phyloP scores from a whole-genome alignment of 495 filamentous ascomycete genomes.

The Trichocladium antarcticum region DNA sequence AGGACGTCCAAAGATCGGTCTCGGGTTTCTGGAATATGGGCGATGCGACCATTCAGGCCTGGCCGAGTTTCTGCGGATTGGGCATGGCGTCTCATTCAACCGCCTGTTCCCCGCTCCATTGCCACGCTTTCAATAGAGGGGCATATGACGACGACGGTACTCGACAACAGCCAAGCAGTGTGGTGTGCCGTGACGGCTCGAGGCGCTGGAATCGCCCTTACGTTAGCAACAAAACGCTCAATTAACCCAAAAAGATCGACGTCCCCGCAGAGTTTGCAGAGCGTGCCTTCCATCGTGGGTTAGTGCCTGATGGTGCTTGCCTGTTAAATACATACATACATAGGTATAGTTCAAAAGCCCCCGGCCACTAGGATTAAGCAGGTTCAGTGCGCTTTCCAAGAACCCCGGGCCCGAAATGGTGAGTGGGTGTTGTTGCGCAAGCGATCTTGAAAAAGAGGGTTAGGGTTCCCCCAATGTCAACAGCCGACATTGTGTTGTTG shows the following conservation, averaged over 20 bases:
- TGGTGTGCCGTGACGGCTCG: constrained; percentile 4
- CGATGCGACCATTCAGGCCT: constrained; percentile 10
- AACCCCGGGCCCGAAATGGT: too few species aligned
- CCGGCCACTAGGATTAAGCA: too few species aligned
- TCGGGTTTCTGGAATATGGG: constrained; percentile 13
- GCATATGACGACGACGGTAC: constrained; percentile 10
- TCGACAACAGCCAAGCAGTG: constrained; percentile 7
- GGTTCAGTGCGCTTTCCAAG: too few species aligned
- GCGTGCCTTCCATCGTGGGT: neutral
- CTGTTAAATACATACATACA: too few species aligned
- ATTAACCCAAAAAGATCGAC: neutral
- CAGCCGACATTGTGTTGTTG: too few species aligned
- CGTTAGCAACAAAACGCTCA: neutral
- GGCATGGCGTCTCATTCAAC: constrained; percentile 6
- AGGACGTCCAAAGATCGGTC: constrained; percentile 12
- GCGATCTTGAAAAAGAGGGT: neutral
- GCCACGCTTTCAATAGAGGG: constrained; percentile 17
- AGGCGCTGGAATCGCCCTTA: too few species aligned
- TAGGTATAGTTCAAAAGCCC: too few species aligned
- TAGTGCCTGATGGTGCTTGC: too few species aligned
- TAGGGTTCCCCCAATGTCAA: neutral
- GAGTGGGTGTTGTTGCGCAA: too few species aligned
- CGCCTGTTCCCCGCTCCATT: constrained; percentile 6
- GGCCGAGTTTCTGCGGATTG: constrained; percentile 5
- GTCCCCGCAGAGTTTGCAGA: neutral